These are phyloP conservation scores for Botryosphaeria agaves DNA, from an alignment of 2,329 filamentous ascomycete species.

Conservation along the genomic window DNA sequence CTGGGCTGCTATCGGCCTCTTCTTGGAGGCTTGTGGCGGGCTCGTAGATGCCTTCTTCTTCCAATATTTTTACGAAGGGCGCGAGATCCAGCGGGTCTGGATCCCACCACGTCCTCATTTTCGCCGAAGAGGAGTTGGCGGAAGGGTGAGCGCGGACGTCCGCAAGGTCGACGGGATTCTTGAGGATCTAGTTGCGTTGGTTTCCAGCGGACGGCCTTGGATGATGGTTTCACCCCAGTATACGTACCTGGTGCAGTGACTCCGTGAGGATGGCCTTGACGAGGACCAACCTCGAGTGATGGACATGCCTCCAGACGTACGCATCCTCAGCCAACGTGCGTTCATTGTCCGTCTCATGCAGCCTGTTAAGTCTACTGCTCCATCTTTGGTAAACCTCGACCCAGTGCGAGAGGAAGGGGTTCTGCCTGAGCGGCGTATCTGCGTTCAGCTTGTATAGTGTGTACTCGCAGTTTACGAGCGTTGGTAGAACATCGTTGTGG, in stretches of 20 bases:
- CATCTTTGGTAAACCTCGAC: conserved; percentile 13
- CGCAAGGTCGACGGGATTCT: too few species aligned
- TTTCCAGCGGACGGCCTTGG: too few species aligned
- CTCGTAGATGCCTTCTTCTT: conserved; percentile 19
- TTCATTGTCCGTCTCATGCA: background rate
- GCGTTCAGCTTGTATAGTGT: conserved; percentile 15
- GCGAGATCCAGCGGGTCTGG: too few species aligned
- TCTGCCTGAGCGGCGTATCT: conserved; percentile 13
- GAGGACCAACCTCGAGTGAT: conserved; percentile 5
- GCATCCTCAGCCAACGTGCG: background rate
- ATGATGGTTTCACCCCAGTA: too few species aligned
- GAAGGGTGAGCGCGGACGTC: too few species aligned
- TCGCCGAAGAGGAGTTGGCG: too few species aligned
- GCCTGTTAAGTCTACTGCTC: background rate
- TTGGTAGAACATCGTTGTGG: conserved; percentile 8
- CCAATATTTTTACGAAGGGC: conserved; percentile 14
- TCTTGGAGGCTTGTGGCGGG: background rate
- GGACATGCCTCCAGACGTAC: background rate
- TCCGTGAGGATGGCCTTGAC: conserved; percentile 12
- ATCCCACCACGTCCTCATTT: too few species aligned
- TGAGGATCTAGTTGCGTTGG: too few species aligned
- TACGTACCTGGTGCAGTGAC: too few species aligned
- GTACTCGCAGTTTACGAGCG: conserved; percentile 18
- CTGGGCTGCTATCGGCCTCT: too few species aligned
- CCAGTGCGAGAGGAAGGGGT: conserved; percentile 23